Conservation (phyloP, 306 rosid genomes). For the Senna tora region DNA sequence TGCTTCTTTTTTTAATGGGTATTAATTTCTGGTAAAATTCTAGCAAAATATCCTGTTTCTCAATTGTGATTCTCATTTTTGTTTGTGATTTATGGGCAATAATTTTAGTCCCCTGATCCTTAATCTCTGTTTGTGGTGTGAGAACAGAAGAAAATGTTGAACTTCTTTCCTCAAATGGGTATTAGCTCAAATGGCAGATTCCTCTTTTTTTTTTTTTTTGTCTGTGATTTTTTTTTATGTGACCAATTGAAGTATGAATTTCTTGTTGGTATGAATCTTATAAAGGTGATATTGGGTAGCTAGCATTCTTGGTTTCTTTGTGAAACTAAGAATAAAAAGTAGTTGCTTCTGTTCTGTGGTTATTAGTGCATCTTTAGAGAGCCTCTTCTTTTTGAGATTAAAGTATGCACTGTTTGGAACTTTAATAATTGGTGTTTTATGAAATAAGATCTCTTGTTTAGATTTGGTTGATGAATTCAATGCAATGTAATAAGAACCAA, state of each 20-base stretch:
- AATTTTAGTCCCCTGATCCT: constrained; percentile 12
- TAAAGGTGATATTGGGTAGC: constrained; percentile 19
- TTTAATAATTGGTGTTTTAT: not conserved
- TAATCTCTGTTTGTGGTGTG: constrained; percentile 33
- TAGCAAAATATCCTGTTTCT: not conserved
- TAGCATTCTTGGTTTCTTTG: constrained; percentile 23
- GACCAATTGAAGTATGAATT: constrained; percentile 17
- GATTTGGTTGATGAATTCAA: constrained; percentile 1
- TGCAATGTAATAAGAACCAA: not conserved
- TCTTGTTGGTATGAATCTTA: constrained; percentile 22
- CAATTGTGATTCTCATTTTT: constrained; percentile 26
- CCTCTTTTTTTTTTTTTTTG: not conserved
- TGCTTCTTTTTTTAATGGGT: not conserved
- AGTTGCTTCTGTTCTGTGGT: not conserved
- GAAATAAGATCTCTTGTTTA: not conserved
- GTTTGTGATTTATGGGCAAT: constrained; percentile 18
- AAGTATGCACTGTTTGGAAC: not conserved
- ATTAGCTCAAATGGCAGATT: constrained; percentile 30
- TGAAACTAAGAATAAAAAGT: not conserved
- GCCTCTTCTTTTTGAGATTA: constrained; percentile 13
- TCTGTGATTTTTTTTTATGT: constrained; percentile 19
- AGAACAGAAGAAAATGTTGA: constrained; percentile 19
- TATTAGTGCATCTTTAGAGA: constrained; percentile 15
- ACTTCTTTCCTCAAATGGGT: constrained; percentile 14
- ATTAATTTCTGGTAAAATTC: not conserved